Base-by-base conservation (phyloP, 768 basidiomycete species). In the Calocybe gangraenosa region DNA sequence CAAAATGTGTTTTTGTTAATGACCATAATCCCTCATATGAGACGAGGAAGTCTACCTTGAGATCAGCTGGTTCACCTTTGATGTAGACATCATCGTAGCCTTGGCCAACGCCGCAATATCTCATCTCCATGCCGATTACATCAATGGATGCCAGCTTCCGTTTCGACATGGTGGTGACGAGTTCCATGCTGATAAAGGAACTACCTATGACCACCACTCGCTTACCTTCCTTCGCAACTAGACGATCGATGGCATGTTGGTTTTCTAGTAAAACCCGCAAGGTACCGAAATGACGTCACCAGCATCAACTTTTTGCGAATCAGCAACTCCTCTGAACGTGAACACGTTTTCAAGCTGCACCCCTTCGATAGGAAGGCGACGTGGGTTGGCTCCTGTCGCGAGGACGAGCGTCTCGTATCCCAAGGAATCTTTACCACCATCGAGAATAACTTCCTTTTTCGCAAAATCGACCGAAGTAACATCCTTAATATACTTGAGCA, bases 111-210 rank as follows among this genome's bases (percentile, higher is more conserved):
- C 92, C 92, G 57, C 84, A 82, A 66, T 94, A 96, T 14, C 34
- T 35, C 17, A 35, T 75, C 54, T 87, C 86, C 81, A 82, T 83
- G 1, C 91, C 92, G 42, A 96, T 77, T 49, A 95, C 82, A 50
- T 88, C 82, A 35, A 93, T 82, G 22, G 83, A 85, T 10, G 84
- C 84, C 17, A 91, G 81, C 52, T 85, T 84, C 42, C 86, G 81
- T 54, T 81, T 81, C 7, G 79, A 63, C 2, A 87, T 65, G 0
- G 89, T 86, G n/a, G 70, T 74, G 6, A 90, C 89, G n/a, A 92
- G 70, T 61, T 93, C 89, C 90, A 96, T 90, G 45, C 86, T 81
- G 56, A 96, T 96, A 68, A 94, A 96, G 11, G 86, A 89, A 40
- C 82, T 86, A 2, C 93, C 93, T 51, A 95, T 84, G 10, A 94